Conservation (phyloP, 306 rosid genomes). For the Sophora flavescens region DNA sequence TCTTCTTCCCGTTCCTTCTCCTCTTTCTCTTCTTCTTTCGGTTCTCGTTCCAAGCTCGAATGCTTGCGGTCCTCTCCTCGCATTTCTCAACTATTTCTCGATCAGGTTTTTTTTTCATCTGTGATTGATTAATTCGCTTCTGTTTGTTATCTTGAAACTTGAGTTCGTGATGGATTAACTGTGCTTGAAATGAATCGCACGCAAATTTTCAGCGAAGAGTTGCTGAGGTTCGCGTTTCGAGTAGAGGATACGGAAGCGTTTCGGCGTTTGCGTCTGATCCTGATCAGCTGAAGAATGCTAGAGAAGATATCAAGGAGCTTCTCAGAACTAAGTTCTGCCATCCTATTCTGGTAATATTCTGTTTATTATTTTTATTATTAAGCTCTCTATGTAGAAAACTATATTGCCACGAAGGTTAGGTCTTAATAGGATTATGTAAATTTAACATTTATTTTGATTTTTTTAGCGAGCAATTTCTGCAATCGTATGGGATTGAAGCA, state of each 20-base stretch:
- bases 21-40: constrained; percentile 22
- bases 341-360: constrained; percentile 75
- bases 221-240: constrained; percentile 51
- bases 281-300: constrained; percentile 82
- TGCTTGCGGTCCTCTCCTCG: constrained; percentile 69
- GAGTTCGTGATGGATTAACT: background rate
- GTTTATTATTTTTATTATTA: background rate
- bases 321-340: constrained; percentile 80
- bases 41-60: constrained; percentile 51
- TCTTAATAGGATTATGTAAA: background rate
- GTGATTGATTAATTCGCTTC: background rate
- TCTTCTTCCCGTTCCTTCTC: constrained; percentile 42
- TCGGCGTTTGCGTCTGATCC: constrained; percentile 73
- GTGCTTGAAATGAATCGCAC: background rate
- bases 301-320: constrained; percentile 83
- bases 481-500: constrained; percentile 19
- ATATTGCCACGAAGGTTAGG: background rate
- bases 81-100: constrained; percentile 73
- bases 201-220: constrained; percentile 55
- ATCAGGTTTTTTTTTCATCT: constrained; percentile 59
- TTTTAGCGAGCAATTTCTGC: background rate
- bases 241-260: constrained; percentile 57
- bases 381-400: background rate
- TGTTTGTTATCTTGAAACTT: background rate
- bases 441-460: constrained; percentile 14